Evolutionary conservation across 805 yeast species (phyloP).

Genomic region (Wickerhamomyces canadensis): DNA sequence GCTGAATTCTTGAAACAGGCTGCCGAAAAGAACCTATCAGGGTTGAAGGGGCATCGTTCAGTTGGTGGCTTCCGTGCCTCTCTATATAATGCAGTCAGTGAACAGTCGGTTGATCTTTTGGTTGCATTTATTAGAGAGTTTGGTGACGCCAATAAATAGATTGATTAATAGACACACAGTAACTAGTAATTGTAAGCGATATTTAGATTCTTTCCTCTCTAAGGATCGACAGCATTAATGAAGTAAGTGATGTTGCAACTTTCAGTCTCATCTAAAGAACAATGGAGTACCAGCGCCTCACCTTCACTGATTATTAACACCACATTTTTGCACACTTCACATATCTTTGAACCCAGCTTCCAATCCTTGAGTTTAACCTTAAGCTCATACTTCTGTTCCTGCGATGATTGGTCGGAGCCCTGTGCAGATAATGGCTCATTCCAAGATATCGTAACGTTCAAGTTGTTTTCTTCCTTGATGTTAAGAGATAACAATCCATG

Average conservation of each 20-base stretch:
- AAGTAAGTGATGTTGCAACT: conserved; percentile 63
- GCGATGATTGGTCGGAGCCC: conserved; percentile 25
- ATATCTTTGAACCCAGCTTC: conserved; percentile 58
- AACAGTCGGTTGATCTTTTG: conserved; percentile 52
- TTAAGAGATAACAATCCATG: conserved; percentile 46
- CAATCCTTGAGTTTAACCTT: conserved; percentile 57
- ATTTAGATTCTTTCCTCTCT: background rate
- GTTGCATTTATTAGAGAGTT: conserved; percentile 54
- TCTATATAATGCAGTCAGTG: conserved; percentile 78
- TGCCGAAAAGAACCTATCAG: conserved; percentile 50
- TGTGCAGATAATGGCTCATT: conserved; percentile 45
- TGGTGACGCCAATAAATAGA: conserved; percentile 36
- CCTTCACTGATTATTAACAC: conserved; percentile 52
- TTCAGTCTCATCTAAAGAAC: conserved; percentile 58
- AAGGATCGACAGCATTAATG: conserved; percentile 29
- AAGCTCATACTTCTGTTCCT: conserved; percentile 37
- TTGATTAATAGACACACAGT: background rate
- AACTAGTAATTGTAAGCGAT: background rate
- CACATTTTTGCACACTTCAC: conserved; percentile 56
- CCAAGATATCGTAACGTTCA: conserved; percentile 52
- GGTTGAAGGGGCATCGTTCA: conserved; percentile 92
- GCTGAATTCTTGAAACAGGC: conserved; percentile 68
- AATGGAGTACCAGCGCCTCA: conserved; percentile 59
- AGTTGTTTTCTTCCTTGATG: conserved; percentile 48
- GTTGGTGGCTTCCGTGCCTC: conserved; percentile 98